Evolutionary conservation across 495 filamentous ascomycete species (phyloP), one percentile per base, ranked within the genome.

Genomic region (Penicillium fimorum): DNA sequence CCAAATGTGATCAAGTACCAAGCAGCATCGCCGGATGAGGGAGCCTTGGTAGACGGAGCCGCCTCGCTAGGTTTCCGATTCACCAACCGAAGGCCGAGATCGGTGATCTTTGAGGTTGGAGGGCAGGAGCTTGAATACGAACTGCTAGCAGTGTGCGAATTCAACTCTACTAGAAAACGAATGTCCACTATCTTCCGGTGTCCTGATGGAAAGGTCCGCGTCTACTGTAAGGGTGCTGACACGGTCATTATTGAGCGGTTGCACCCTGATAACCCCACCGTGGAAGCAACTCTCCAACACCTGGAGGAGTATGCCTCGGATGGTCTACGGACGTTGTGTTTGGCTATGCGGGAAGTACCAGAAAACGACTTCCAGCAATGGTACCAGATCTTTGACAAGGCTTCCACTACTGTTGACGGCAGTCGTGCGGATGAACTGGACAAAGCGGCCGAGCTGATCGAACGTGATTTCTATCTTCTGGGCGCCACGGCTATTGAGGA

Each of bases 401-500:
- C 95, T 20, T 79, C 84, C 49, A 97, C 91, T 5, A 97, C 94
- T 10, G 89, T 99, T 20, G 84, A 90, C 60, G 92, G 92, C 41
- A 96, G 91, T 60, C 89, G 95, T 67, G 85, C 89, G 2, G 92
- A 97, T 2, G 94, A 99, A 70, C 80, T 99, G 32, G 95, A 99
- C 75, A 99, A 99, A 73, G 95, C 95, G 13, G 87, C 95, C 5
- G 95, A 99, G 67, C 65, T 99, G 50, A 94, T 99, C 57, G 95
- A 99, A 67, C 89, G 86, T 61, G 88, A 95, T 64, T 86, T 99
- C 47, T 89, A 84, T 58, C 82, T 99, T 5, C 84, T 99, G 32
- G 95, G 95, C 24, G 95, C 95, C 3, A 97, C 95, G 25, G 95
- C 95, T 47, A 99, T 97, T 65, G 95, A 99, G 71, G 95, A 99